These are phyloP conservation scores for Starmerella potacharoeniae DNA, from an alignment of 805 yeast genomes.

Conservation along the genomic window DNA sequence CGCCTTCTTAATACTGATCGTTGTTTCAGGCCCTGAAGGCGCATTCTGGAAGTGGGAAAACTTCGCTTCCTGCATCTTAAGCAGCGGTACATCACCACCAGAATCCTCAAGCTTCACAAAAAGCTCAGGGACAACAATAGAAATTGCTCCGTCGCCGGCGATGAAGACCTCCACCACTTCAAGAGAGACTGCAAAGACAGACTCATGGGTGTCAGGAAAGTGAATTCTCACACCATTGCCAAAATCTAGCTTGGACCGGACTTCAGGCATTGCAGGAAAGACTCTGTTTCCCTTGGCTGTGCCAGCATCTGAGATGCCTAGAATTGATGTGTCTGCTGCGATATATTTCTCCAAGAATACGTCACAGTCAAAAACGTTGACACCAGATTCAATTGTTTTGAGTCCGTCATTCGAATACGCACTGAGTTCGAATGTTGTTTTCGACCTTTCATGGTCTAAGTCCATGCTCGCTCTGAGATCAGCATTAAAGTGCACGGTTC, in stretches of 20 bases:
- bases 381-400: background rate
- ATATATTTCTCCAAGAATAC: background rate
- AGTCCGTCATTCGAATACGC: slow-evolving; percentile 1
- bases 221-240: background rate
- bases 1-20: background rate
- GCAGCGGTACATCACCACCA: background rate
- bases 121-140: background rate
- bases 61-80: background rate
- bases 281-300: background rate
- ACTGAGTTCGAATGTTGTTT: background rate
- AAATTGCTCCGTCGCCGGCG: background rate
- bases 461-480: background rate
- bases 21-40: background rate
- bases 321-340: background rate
- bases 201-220: slow-evolving; percentile 1
- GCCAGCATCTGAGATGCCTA: background rate
- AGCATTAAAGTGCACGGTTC: background rate
- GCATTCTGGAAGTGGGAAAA: background rate
- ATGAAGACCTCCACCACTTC: background rate
- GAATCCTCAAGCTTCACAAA: background rate
- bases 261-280: background rate
- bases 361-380: background rate
- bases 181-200: background rate
- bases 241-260: background rate
- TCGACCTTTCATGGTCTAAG: background rate